These are phyloP conservation scores for Agaricales sp. DNA, from an alignment of 1,284 basidiomycete genomes.

Conservation along the genomic window DNA sequence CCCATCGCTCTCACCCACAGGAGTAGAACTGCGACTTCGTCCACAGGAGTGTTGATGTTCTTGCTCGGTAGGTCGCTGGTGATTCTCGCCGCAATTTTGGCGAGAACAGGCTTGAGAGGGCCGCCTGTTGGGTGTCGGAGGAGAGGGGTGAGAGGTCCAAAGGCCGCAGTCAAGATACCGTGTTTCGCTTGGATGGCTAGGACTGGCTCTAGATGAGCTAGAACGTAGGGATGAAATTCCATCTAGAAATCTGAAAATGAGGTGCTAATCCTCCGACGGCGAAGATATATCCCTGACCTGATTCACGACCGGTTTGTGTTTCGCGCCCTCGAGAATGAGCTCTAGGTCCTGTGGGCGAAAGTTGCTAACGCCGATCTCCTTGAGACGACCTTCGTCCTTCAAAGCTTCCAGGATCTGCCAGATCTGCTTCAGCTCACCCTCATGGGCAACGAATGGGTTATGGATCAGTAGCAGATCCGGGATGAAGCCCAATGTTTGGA, in stretches of 20 bases:
- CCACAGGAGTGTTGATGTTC: conserved; percentile 11
- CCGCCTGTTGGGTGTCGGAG: conserved; percentile 12
- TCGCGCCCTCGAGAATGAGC: conserved; percentile 30
- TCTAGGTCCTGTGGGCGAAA: conserved; percentile 42
- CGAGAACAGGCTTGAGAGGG: conserved; percentile 18
- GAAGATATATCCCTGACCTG: conserved; percentile 24
- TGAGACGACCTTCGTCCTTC: conserved; percentile 26
- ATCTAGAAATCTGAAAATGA: too few species aligned
- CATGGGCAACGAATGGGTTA: conserved; percentile 24
- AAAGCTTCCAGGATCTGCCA: conserved; percentile 24
- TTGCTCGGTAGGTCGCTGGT: conserved; percentile 14
- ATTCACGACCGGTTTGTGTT: conserved; percentile 41
- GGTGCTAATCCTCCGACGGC: too few species aligned
- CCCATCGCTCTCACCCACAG: conserved; percentile 19
- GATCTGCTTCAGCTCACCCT: conserved; percentile 20
- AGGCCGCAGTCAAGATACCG: too few species aligned
- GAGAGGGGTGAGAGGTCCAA: too few species aligned
- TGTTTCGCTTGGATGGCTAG: too few species aligned
- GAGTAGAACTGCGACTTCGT: conserved; percentile 23
- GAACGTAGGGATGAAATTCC: conserved; percentile 14
- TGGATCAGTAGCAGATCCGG: conserved; percentile 35
- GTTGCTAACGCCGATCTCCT: conserved; percentile 49
- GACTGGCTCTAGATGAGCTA: conserved; percentile 11
- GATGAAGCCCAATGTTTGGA: conserved; percentile 27
- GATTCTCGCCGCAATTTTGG: conserved; percentile 18